Percentiles rank a stretch among this genome's conserved stretches.
Conservation (phyloP, 441 rosid genomes). For the Biscutella laevigata region DNA sequence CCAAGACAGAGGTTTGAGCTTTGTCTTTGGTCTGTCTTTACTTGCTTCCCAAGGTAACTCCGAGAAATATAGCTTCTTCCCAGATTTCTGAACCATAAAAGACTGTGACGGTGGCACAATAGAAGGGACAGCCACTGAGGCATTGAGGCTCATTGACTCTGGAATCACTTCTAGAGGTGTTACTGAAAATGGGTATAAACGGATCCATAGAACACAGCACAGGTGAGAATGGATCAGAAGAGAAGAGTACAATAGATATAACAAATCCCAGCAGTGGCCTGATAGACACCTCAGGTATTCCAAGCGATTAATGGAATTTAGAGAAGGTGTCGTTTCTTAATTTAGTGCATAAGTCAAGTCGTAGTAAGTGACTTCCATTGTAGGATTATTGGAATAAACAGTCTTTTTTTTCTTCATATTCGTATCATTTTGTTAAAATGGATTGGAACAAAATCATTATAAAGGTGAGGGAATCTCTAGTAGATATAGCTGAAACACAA, state of each 20-base stretch:
- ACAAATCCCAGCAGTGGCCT: slow-evolving; percentile 36
- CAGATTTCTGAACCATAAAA: slow-evolving; percentile 49
- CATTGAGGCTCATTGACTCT: slow-evolving; percentile 49
- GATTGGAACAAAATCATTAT: no score
- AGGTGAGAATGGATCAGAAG: slow-evolving; percentile 23
- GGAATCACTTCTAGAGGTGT: slow-evolving; percentile 33
- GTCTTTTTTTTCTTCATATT: background rate
- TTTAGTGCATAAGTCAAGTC: background rate
- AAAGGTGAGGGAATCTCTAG: background rate
- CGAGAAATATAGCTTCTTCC: slow-evolving; percentile 38
- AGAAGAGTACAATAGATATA: slow-evolving; percentile 21
- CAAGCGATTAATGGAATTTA: slow-evolving; percentile 43
- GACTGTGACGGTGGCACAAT: slow-evolving; percentile 79
- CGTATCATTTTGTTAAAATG: no score
- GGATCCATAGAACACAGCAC: slow-evolving; percentile 34
- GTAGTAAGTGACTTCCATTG: no score
- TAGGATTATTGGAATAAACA: no score
- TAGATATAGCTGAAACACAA: background rate
- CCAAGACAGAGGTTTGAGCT: slow-evolving; percentile 90
- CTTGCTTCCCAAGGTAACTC: slow-evolving; percentile 46
- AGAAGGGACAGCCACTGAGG: slow-evolving; percentile 26
- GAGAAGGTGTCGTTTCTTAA: background rate
- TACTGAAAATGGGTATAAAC: slow-evolving; percentile 43
- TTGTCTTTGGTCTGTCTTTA: slow-evolving; percentile 55
- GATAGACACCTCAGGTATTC: slow-evolving; percentile 38